A percentile compares a stretch with the other conserved stretches of the same genome.
Evolutionary conservation across 805 yeast species (phyloP).

Genomic region (Blastobotrys mokoenaii): DNA sequence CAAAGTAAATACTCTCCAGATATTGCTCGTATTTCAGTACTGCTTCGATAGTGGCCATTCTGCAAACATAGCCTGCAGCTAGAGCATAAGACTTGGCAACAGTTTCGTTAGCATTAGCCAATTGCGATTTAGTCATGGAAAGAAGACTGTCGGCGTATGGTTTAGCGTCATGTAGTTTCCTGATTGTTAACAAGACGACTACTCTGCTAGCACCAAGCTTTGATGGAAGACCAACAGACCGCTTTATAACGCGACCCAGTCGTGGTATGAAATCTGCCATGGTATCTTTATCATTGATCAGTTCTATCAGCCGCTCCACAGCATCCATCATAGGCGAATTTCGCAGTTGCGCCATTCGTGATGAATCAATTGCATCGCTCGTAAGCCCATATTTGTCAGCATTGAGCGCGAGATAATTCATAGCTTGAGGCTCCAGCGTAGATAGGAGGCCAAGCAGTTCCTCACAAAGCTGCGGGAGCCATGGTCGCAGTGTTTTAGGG

Average conservation of each 20-base stretch:
- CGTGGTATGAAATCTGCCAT: constrained; percentile 42
- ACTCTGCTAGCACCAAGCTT: constrained; percentile 78
- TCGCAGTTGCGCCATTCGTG: constrained; percentile 63
- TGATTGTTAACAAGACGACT: constrained; percentile 52
- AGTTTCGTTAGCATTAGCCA: constrained; percentile 63
- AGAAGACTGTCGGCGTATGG: constrained; percentile 58
- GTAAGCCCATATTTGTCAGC: constrained; percentile 80
- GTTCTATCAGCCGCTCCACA: constrained; percentile 58
- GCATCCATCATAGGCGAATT: constrained; percentile 86
- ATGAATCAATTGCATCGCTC: constrained; percentile 65
- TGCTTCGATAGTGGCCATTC: constrained; percentile 46
- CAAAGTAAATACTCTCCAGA: constrained; percentile 52
- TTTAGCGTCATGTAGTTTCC: constrained; percentile 39
- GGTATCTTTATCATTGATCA: constrained; percentile 40
- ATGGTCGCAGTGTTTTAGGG: constrained; percentile 41
- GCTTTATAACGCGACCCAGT: constrained; percentile 49
- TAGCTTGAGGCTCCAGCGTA: constrained; percentile 82
- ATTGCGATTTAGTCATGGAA: constrained; percentile 46
- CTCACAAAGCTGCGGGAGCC: constrained; percentile 57
- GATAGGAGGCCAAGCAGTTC: constrained; percentile 70
- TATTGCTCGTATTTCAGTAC: constrained; percentile 46
- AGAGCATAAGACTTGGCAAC: constrained; percentile 69
- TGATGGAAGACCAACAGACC: constrained; percentile 82
- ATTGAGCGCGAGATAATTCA: constrained; percentile 77
- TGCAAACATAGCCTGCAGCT: constrained; percentile 70